phyloP scores from a whole-genome alignment of 331 rosid genomes.

The Spiraea crenata region DNA sequence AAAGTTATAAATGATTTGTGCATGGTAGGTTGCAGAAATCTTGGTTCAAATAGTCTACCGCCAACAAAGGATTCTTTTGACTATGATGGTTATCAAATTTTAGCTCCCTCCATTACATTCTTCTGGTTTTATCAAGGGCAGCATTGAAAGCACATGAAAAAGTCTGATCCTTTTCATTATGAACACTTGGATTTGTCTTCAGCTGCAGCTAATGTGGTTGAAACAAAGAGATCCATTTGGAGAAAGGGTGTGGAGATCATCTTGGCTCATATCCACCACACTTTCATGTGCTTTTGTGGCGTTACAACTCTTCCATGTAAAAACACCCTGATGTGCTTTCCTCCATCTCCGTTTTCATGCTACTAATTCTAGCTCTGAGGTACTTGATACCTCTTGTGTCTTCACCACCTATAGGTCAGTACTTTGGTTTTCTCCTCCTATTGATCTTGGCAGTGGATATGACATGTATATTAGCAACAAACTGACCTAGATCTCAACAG shows the following conservation, averaged over 20 bases:
- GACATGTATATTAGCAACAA: too few relatives aligned
- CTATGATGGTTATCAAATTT: constrained; percentile 48
- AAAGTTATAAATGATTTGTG: constrained; percentile 34
- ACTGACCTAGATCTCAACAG: too few relatives aligned
- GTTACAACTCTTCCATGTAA: constrained; percentile 53
- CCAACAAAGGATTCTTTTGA: constrained; percentile 29
- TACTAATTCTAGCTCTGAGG: constrained; percentile 40
- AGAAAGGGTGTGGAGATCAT: constrained; percentile 52
- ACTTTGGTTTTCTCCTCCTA: too few relatives aligned
- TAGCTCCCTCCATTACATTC: constrained; percentile 35
- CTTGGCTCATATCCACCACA: constrained; percentile 52
- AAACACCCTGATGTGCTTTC: constrained; percentile 41
- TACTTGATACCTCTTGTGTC: constrained; percentile 52
- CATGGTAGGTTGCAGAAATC: constrained; percentile 57
- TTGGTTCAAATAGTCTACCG: constrained; percentile 4
- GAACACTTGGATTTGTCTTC: constrained; percentile 35
- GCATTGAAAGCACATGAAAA: constrained; percentile 48
- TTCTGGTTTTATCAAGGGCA: constrained; percentile 36
- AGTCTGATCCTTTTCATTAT: constrained; percentile 48
- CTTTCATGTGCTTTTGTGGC: constrained; percentile 50
- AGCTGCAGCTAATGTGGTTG: background rate
- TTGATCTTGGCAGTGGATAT: too few relatives aligned
- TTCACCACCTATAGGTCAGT: too few relatives aligned
- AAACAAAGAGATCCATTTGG: constrained; percentile 24
- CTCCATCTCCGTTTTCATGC: constrained; percentile 42